Conservation (phyloP, 306 rosid species). For the Vigna unguiculata region DNA sequence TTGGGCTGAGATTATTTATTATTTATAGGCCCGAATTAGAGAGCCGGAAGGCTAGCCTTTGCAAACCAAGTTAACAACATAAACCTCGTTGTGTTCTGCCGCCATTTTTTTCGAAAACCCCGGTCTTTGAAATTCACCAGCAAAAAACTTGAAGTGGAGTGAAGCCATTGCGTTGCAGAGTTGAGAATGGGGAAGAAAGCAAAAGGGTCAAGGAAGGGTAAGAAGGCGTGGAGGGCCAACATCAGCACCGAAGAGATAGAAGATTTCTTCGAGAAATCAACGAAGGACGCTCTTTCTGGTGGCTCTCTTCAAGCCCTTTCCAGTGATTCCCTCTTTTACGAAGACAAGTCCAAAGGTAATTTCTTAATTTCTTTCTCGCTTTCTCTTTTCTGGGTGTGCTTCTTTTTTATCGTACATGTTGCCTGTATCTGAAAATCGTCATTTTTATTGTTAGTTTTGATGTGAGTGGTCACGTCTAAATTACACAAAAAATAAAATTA, state of each 20-base stretch:
- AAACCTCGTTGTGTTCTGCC: not conserved
- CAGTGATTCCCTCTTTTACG: constrained; percentile 66
- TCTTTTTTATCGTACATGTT: not conserved
- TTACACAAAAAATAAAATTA: no score
- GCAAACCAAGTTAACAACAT: not conserved
- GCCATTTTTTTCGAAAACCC: not conserved
- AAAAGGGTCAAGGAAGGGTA: constrained; percentile 83
- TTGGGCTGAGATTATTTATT: not conserved
- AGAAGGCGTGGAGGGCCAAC: constrained; percentile 93
- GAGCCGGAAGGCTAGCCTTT: not conserved
- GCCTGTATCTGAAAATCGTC: not conserved
- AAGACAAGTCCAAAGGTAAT: constrained; percentile 74
- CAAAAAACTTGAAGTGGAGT: not conserved
- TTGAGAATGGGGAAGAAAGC: constrained; percentile 44
- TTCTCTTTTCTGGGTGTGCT: not conserved
- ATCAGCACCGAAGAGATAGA: constrained; percentile 79
- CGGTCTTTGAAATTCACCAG: not conserved
- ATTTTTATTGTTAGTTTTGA: not conserved
- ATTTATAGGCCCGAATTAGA: not conserved
- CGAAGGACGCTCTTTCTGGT: constrained; percentile 79
- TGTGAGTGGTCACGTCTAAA: not conserved
- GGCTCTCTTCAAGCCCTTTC: constrained; percentile 67
- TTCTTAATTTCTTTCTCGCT: not conserved
- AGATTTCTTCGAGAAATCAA: constrained; percentile 72
- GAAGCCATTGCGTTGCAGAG: not conserved